A percentile compares a stretch with the other conserved stretches of the same genome.
These are phyloP conservation scores for Bruguiera hainesii DNA, from an alignment of 441 rosid species.

Conservation along the genomic window DNA sequence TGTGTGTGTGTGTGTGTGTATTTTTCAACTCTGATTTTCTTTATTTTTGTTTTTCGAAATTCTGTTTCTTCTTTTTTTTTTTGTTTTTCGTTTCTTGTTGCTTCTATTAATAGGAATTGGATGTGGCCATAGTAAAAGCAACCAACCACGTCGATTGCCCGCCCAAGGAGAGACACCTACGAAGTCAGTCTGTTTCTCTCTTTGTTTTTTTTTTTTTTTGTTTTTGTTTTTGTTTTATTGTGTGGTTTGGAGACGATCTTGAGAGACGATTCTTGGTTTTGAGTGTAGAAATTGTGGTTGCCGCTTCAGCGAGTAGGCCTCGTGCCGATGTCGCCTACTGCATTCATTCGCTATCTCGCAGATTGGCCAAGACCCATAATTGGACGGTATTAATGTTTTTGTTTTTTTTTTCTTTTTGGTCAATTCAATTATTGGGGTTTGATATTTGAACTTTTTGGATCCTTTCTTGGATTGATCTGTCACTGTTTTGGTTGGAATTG, in stretches of 20 bases:
- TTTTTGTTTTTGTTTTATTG: neutral
- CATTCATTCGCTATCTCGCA: constrained; percentile 61
- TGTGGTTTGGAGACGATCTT: neutral
- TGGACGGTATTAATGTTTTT: constrained; percentile 53
- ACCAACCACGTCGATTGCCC: constrained; percentile 97
- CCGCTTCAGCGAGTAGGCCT: constrained; percentile 63
- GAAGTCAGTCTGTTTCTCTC: constrained; percentile 48
- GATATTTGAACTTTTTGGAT: neutral
- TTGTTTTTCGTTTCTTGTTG: constrained; percentile 6
- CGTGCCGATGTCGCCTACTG: constrained; percentile 80
- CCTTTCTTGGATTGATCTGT: neutral
- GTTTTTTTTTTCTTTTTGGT: neutral
- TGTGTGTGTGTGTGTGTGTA: no score
- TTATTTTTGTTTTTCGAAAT: neutral
- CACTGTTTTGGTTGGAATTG: neutral
- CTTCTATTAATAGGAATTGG: constrained; percentile 64
- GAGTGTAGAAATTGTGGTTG: constrained; percentile 67
- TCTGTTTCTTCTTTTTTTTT: constrained; percentile 1
- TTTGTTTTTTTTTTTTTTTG: neutral
- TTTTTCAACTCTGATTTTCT: neutral
- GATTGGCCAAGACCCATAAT: constrained; percentile 68
- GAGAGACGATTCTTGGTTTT: neutral
- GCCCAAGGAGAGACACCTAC: constrained; percentile 89
- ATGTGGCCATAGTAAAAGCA: constrained; percentile 94
- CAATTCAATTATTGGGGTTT: neutral